Evolutionary conservation across 2,329 filamentous ascomycete species (phyloP).

Genomic region (Aspergillus floridensis): DNA sequence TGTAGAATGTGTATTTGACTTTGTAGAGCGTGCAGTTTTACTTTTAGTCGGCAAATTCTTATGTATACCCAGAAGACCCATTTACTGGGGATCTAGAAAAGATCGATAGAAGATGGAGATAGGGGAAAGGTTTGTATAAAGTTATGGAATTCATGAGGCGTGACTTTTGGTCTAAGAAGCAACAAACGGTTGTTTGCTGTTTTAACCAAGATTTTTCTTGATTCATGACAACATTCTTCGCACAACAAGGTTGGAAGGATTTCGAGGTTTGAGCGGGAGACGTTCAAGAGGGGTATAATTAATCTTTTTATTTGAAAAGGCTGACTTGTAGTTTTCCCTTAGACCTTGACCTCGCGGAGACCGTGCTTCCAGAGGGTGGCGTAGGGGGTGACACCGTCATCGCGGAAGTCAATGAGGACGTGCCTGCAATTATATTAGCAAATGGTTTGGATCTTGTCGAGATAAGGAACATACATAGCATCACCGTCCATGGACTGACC

Average conservation of each 20-base stretch:
- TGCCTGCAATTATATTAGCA: slow-evolving; percentile 54
- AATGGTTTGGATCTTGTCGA: neutral
- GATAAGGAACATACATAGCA: slow-evolving; percentile 69
- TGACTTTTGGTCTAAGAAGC: slow-evolving; percentile 32
- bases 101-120: neutral
- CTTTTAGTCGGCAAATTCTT: neutral
- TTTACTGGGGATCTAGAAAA: too few relatives aligned
- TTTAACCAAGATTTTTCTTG: slow-evolving; percentile 24
- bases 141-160: slow-evolving; percentile 38
- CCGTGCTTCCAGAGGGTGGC: slow-evolving; percentile 95
- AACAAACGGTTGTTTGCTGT: slow-evolving; percentile 5
- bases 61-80: neutral
- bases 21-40: too few relatives aligned
- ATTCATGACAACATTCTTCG: slow-evolving; percentile 20
- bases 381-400: slow-evolving; percentile 89
- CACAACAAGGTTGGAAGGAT: slow-evolving; percentile 5
- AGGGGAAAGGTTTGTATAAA: slow-evolving; percentile 12
- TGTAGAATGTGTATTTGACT: too few relatives aligned
- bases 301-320: neutral
- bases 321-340: slow-evolving; percentile 35
- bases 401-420: slow-evolving; percentile 93
- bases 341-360: slow-evolving; percentile 86
- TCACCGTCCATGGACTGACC: slow-evolving; percentile 91
- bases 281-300: neutral
- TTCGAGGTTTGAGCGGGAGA: neutral